These are phyloP conservation scores for Huntiella moniliformis DNA, from an alignment of 2,329 filamentous ascomycete species.

Conservation along the genomic window DNA sequence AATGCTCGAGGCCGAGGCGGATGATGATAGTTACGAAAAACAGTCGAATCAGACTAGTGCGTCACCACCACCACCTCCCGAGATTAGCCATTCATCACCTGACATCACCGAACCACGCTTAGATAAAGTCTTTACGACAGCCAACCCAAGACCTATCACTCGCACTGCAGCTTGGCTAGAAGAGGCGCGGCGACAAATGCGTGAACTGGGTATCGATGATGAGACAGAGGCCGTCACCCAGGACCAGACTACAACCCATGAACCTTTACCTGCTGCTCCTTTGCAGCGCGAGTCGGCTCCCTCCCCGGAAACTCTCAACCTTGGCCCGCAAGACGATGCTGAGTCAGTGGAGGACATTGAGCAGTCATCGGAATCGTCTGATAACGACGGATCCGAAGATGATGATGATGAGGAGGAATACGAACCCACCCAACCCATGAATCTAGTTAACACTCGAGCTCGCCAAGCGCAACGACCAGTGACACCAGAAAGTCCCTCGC, in stretches of 20 bases:
- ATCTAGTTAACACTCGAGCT: not conserved
- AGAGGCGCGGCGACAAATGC: conserved; percentile 8
- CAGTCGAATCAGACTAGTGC: conserved; percentile 4
- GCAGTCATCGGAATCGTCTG: conserved; percentile 2
- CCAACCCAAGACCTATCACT: not conserved
- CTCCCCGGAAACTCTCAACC: not conserved
- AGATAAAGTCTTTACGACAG: not conserved
- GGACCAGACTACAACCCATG: not conserved
- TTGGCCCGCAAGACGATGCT: not conserved
- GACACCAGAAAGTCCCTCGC: not conserved
- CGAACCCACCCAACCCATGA: conserved; percentile 7
- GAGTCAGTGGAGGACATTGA: not conserved
- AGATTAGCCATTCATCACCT: conserved; percentile 10
- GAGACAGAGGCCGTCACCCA: conserved; percentile 3
- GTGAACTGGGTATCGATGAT: conserved; percentile 8
- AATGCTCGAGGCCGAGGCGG: conserved; percentile 3
- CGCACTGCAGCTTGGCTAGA: conserved; percentile 9
- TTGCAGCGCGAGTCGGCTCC: not conserved
- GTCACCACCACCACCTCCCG: conserved; percentile 7
- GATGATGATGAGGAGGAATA: conserved; percentile 6
- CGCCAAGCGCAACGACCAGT: not conserved
- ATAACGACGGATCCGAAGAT: conserved; percentile 2
- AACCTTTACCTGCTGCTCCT: not conserved
- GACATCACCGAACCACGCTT: conserved; percentile 5
- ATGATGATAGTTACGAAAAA: conserved; percentile 10